A percentile compares a stretch with the other conserved stretches of the same genome.
phyloP scores from a whole-genome alignment of 2,329 filamentous ascomycete species.

The Periconia sp. region DNA sequence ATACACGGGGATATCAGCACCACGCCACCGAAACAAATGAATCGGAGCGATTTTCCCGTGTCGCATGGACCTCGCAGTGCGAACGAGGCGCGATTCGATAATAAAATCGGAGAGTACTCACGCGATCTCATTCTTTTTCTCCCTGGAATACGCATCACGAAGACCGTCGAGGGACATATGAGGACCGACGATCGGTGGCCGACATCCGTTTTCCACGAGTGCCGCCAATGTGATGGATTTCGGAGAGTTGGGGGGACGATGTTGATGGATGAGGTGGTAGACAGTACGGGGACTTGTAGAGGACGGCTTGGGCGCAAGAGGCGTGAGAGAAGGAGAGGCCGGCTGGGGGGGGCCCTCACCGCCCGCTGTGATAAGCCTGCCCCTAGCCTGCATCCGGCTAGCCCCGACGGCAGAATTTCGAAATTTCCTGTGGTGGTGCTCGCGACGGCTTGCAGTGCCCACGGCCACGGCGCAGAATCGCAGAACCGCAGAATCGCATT shows the following conservation, averaged over 20 bases:
- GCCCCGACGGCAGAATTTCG: constrained; percentile 22
- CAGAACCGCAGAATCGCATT: no score
- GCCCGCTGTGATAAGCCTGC: constrained; percentile 32
- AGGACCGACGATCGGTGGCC: constrained; percentile 46
- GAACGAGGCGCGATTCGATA: constrained; percentile 37
- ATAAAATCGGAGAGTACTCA: constrained; percentile 45
- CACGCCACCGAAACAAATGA: constrained; percentile 43
- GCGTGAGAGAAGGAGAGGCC: constrained; percentile 31
- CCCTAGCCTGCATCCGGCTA: constrained; percentile 27
- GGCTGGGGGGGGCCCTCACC: constrained; percentile 19
- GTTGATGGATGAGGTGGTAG: constrained; percentile 43
- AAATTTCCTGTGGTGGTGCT: constrained; percentile 27
- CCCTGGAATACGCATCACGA: constrained; percentile 48
- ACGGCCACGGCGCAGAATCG: no score
- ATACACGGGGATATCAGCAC: constrained; percentile 43
- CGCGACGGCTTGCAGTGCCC: constrained; percentile 14
- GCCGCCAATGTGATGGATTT: constrained; percentile 49
- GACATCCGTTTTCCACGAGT: constrained; percentile 56
- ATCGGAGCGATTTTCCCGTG: constrained; percentile 49
- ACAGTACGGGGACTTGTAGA: constrained; percentile 36
- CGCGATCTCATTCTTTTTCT: constrained; percentile 52
- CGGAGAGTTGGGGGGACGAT: constrained; percentile 29
- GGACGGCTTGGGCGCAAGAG: constrained; percentile 24
- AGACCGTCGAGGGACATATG: constrained; percentile 57
- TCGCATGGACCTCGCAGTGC: constrained; percentile 40